These are phyloP conservation scores for Xylaria intraflava DNA, from an alignment of 495 filamentous ascomycete genomes.

Conservation along the genomic window DNA sequence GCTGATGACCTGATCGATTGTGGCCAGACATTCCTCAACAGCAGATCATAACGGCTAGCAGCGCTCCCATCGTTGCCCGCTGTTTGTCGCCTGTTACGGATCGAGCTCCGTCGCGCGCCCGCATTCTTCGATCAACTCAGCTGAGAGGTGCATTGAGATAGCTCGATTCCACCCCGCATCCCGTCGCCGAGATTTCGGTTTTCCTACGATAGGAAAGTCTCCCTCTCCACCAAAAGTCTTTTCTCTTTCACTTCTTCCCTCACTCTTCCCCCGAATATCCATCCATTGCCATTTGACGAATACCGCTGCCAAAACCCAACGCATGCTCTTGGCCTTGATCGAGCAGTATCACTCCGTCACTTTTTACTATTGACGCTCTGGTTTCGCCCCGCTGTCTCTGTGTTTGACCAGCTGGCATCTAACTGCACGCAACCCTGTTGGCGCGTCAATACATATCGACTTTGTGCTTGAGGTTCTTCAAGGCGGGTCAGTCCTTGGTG, in stretches of 20 bases:
- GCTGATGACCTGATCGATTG: constrained; percentile 8
- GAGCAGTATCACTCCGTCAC: constrained; percentile 5
- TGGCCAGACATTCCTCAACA: neutral
- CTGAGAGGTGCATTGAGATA: constrained; percentile 8
- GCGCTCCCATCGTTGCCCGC: constrained; percentile 1
- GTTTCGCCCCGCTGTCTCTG: neutral
- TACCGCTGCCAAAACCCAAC: constrained; percentile 8
- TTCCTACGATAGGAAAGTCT: constrained; percentile 16
- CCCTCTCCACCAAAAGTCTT: constrained; percentile 14
- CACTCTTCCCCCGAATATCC: constrained; percentile 6
- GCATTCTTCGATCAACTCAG: constrained; percentile 1
- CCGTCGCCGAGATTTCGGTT: constrained; percentile 11
- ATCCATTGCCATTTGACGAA: constrained; percentile 7
- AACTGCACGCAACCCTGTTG: constrained; percentile 8
- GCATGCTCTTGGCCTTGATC: constrained; percentile 11
- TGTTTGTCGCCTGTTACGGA: neutral
- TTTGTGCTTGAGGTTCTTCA: constrained; percentile 10
- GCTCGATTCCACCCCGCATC: constrained; percentile 26
- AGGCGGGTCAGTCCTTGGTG: constrained; percentile 21
- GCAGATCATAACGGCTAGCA: neutral
- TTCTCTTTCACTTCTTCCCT: neutral
- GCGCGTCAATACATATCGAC: constrained; percentile 13
- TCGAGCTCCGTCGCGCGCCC: constrained; percentile 1
- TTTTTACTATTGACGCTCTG: neutral
- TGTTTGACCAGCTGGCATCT: constrained; percentile 3